phyloP scores from a whole-genome alignment of 2,329 filamentous ascomycete species.

The Exserohilum turcica region DNA sequence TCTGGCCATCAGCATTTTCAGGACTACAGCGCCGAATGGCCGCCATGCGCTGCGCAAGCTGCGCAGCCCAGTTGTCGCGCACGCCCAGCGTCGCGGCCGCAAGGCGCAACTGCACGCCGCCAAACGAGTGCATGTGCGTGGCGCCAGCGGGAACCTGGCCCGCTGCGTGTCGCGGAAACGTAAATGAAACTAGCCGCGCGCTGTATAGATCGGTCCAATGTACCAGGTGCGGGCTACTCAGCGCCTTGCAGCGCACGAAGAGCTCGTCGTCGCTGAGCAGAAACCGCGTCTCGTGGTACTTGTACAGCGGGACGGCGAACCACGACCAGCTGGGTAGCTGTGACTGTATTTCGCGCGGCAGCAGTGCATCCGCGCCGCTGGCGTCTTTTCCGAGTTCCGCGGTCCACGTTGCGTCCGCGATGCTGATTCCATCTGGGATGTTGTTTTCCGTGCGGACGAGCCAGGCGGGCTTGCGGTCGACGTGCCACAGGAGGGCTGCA shows the following conservation, averaged over 20 bases:
- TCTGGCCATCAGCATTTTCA: background rate
- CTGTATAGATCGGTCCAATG: constrained; percentile 7
- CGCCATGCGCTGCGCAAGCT: background rate
- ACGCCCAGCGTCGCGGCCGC: background rate
- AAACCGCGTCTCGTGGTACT: background rate
- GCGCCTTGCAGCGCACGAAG: background rate
- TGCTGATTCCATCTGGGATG: background rate
- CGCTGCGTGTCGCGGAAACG: no score
- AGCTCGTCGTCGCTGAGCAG: constrained; percentile 2
- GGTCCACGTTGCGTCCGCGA: background rate
- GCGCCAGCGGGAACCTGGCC: no score
- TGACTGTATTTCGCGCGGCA: background rate
- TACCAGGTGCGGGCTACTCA: background rate
- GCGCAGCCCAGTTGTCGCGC: background rate
- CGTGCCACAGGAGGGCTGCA: constrained; percentile 10
- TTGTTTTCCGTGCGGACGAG: background rate
- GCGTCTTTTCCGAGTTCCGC: background rate
- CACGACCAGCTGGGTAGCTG: constrained; percentile 13
- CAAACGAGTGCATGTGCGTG: constrained; percentile 3
- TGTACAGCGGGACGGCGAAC: constrained; percentile 11
- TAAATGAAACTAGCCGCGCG: background rate
- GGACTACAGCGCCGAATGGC: background rate
- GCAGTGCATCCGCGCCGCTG: no score
- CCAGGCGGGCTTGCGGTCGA: background rate
- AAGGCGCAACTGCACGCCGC: background rate